phyloP scores from a whole-genome alignment of 2,329 filamentous ascomycete genomes.

The Alternaria sp. region DNA sequence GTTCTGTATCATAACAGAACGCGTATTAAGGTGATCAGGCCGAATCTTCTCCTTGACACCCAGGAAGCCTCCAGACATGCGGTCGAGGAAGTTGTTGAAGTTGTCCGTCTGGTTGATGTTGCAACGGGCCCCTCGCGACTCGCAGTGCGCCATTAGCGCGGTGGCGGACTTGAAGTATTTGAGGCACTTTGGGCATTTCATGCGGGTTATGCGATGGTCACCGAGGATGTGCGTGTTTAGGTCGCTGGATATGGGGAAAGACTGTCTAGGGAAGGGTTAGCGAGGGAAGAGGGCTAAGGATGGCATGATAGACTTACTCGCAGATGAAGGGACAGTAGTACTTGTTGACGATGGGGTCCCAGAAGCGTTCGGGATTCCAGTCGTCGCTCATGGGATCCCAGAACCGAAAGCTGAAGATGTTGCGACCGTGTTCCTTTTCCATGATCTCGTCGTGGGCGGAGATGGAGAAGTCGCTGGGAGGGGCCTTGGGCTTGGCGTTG shows the following conservation, averaged over 20 bases:
- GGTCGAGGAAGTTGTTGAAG: conserved; percentile 46
- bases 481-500: conserved; percentile 39
- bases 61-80: conserved; percentile 53
- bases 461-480: conserved; percentile 38
- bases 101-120: conserved; percentile 45
- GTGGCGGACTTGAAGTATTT: conserved; percentile 50
- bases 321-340: conserved; percentile 65
- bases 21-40: conserved; percentile 40
- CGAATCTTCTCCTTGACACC: conserved; percentile 38
- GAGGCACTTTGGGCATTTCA: conserved; percentile 50
- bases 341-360: conserved; percentile 48
- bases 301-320: conserved; percentile 48
- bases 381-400: conserved; percentile 58
- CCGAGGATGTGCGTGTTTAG: conserved; percentile 47
- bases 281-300: not conserved
- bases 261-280: not conserved
- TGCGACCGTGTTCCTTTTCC: conserved; percentile 39
- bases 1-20: conserved; percentile 23
- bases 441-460: conserved; percentile 33
- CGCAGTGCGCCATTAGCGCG: conserved; percentile 50
- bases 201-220: conserved; percentile 43
- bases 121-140: conserved; percentile 40
- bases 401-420: conserved; percentile 50
- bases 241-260: conserved; percentile 29
- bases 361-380: conserved; percentile 60